phyloP scores from a whole-genome alignment of 768 basidiomycete species.

The Russula sp. region DNA sequence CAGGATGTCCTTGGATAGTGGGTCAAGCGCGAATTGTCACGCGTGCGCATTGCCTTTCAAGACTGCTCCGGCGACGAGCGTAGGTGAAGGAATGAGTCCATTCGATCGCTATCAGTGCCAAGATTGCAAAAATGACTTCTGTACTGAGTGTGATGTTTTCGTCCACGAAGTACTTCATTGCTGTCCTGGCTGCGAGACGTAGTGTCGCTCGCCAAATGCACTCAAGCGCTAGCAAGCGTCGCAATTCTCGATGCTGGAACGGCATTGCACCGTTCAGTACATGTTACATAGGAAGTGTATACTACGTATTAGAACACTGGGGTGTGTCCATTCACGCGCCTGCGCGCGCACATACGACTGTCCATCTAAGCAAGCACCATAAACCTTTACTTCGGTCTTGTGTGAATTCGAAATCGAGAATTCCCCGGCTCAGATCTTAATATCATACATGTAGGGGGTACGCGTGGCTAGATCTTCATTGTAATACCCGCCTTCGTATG shows the following conservation, averaged over 20 bases:
- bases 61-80: constrained; percentile 30
- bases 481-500: constrained; percentile 37
- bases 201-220: constrained; percentile 4
- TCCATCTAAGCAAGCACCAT: not conserved
- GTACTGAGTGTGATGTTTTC: constrained; percentile 93
- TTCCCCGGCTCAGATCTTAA: constrained; percentile 6
- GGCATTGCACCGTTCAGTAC: not conserved
- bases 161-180: constrained; percentile 93
- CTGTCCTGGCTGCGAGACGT: constrained; percentile 78
- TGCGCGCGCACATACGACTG: not conserved
- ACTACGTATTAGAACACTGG: not conserved
- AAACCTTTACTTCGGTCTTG: not conserved
- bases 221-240: too few species aligned
- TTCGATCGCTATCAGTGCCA: constrained; percentile 86
- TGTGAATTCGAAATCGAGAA: not conserved
- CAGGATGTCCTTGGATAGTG: constrained; percentile 37
- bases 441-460: constrained; percentile 16
- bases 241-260: not conserved
- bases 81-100: constrained; percentile 66
- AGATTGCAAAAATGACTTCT: constrained; percentile 82
- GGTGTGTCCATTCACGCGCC: not conserved
- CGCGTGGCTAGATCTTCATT: constrained; percentile 40
- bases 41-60: constrained; percentile 75
- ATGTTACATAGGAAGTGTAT: not conserved
- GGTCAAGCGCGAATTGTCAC: constrained; percentile 48